A percentile compares a stretch with the other conserved stretches of the same genome.
Conservation (phyloP, 768 basidiomycete genomes). For the Neoboletus brunneissimus region DNA sequence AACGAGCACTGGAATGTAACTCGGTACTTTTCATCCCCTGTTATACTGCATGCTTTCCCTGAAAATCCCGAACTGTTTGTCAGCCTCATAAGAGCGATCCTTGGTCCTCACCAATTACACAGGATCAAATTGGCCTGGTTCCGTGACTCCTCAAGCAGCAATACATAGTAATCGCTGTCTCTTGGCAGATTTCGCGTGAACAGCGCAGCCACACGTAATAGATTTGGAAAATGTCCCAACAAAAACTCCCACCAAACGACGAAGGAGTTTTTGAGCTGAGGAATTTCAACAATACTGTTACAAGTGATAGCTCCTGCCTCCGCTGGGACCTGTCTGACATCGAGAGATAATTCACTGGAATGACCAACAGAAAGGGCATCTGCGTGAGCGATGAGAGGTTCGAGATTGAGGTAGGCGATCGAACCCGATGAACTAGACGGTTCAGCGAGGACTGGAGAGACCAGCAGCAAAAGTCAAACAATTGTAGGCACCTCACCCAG, state of each 20-base stretch:
- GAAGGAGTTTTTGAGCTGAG: too few species aligned
- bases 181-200: too few species aligned
- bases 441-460: slow-evolving; percentile 23
- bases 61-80: not conserved
- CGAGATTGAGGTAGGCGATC: slow-evolving; percentile 58
- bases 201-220: too few species aligned
- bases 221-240: too few species aligned
- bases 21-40: not conserved
- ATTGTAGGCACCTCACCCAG: slow-evolving; percentile 27
- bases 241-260: too few species aligned
- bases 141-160: too few species aligned
- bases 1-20: not conserved
- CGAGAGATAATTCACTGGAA: too few species aligned
- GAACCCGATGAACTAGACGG: slow-evolving; percentile 27
- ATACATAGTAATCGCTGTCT: too few species aligned
- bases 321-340: too few species aligned
- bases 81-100: not conserved
- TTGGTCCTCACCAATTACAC: not conserved
- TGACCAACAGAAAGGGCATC: slow-evolving; percentile 74
- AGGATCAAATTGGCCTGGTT: not conserved
- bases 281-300: too few species aligned
- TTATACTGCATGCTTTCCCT: not conserved
- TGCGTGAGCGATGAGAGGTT: slow-evolving; percentile 68
- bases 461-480: slow-evolving; percentile 25
- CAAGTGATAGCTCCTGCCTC: too few species aligned